Evolutionary conservation across 1,284 basidiomycete species (phyloP).

Genomic region (Trametes versicolor): DNA sequence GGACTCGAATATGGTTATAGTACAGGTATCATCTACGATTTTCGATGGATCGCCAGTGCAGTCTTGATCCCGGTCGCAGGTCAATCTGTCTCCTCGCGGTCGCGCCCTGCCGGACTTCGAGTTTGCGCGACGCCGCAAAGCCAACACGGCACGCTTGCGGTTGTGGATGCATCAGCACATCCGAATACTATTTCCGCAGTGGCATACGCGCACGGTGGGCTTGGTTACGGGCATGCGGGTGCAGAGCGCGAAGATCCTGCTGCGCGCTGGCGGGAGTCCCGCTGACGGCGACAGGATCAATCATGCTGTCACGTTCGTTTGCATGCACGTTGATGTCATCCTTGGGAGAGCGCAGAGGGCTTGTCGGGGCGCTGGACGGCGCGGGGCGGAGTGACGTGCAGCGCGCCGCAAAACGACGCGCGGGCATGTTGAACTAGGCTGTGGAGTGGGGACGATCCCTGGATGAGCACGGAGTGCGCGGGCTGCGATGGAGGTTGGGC

Average conservation of each 20-base stretch:
- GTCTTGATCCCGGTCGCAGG: no score
- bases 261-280: not conserved
- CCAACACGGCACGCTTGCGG: no score
- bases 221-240: not conserved
- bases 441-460: not conserved
- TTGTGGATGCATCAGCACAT: not conserved
- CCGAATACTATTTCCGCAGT: not conserved
- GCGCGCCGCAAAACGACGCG: not conserved
- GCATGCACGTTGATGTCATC: not conserved
- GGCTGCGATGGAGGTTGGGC: not conserved
- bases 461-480: not conserved
- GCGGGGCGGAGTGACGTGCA: conserved; percentile 1
- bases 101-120: no score
- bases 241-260: not conserved
- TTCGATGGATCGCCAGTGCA: no score
- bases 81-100: no score
- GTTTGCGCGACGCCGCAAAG: no score
- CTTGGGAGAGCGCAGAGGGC: not conserved
- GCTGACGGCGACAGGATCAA: conserved; percentile 1
- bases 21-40: no score
- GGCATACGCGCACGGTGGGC: not conserved
- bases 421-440: not conserved
- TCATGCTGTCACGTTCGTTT: not conserved
- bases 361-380: not conserved
- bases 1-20: not conserved